phyloP scores from a whole-genome alignment of 2,329 filamentous ascomycete genomes.

The Periconia digitata region DNA sequence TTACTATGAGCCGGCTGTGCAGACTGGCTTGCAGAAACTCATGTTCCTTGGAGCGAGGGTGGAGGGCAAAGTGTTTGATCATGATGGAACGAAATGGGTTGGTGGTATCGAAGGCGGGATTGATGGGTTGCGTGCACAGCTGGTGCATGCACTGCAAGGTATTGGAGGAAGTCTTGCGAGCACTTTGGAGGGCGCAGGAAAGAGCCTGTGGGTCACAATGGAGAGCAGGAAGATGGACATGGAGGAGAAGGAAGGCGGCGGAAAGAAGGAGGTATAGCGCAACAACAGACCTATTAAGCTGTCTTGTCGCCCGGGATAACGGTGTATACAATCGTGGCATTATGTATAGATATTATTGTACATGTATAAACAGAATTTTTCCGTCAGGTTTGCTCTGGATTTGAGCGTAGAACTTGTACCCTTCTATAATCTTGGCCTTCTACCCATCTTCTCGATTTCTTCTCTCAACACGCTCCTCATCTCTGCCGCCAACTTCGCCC shows the following conservation, averaged over 20 bases:
- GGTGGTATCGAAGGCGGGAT: conserved; percentile 79
- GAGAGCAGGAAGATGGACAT: conserved; percentile 80
- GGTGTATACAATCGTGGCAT: conserved; percentile 9
- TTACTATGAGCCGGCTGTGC: conserved; percentile 78
- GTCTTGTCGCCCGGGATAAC: conserved; percentile 5
- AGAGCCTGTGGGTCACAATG: conserved; percentile 83
- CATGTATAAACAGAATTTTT: conserved; percentile 8
- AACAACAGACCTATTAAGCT: neutral
- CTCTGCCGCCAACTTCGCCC: conserved; percentile 58
- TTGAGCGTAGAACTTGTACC: neutral
- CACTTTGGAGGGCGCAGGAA: conserved; percentile 76
- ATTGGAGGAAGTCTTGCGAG: conserved; percentile 76
- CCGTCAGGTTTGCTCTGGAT: neutral
- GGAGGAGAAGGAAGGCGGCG: conserved; percentile 65
- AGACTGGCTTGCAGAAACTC: conserved; percentile 82
- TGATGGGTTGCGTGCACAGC: conserved; percentile 76
- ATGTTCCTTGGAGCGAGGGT: conserved; percentile 83
- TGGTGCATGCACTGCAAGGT: conserved; percentile 78
- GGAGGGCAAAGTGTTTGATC: conserved; percentile 82
- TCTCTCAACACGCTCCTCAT: conserved; percentile 44
- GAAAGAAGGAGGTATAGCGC: conserved; percentile 20
- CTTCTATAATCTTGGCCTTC: conserved; percentile 5
- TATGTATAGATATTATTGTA: conserved; percentile 24
- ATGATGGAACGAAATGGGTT: conserved; percentile 69
- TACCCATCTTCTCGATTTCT: conserved; percentile 35